These are phyloP conservation scores for Candida hungchunana DNA, from an alignment of 805 yeast species.

Conservation along the genomic window DNA sequence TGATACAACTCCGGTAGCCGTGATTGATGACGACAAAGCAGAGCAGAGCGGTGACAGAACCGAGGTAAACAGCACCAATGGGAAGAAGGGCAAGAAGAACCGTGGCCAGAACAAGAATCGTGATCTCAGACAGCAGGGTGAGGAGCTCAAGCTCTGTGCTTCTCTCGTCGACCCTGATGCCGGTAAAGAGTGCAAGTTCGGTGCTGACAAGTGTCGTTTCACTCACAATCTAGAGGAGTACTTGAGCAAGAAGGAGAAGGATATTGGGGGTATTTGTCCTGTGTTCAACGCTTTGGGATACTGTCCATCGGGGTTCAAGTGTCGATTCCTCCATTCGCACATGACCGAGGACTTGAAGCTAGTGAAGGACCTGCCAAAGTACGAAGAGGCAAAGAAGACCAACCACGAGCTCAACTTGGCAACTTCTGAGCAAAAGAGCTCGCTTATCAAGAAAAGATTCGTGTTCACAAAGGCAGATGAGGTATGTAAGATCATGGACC, in stretches of 20 bases:
- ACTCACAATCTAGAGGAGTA: slow-evolving; percentile 72
- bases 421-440: slow-evolving; percentile 34
- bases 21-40: slow-evolving; percentile 43
- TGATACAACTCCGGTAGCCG: slow-evolving; percentile 22
- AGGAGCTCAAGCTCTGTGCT: slow-evolving; percentile 61
- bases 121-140: slow-evolving; percentile 66
- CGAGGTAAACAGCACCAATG: slow-evolving; percentile 33
- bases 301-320: slow-evolving; percentile 90
- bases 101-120: slow-evolving; percentile 85
- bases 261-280: slow-evolving; percentile 78
- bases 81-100: slow-evolving; percentile 42
- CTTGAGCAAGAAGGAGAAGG: slow-evolving; percentile 60
- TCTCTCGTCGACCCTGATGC: slow-evolving; percentile 53
- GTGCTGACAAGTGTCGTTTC: slow-evolving; percentile 67
- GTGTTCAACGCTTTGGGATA: slow-evolving; percentile 76
- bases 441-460: slow-evolving; percentile 47
- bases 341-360: slow-evolving; percentile 43
- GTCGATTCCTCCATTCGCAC: slow-evolving; percentile 86
- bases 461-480: slow-evolving; percentile 53
- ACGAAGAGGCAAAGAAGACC: slow-evolving; percentile 29
- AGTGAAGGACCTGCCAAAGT: slow-evolving; percentile 39
- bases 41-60: slow-evolving; percentile 37
- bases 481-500: slow-evolving; percentile 61
- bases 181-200: slow-evolving; percentile 50
- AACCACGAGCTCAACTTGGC: slow-evolving; percentile 66